These are phyloP conservation scores for Psilocybe tampanensis DNA, from an alignment of 768 basidiomycete genomes.

Conservation along the genomic window DNA sequence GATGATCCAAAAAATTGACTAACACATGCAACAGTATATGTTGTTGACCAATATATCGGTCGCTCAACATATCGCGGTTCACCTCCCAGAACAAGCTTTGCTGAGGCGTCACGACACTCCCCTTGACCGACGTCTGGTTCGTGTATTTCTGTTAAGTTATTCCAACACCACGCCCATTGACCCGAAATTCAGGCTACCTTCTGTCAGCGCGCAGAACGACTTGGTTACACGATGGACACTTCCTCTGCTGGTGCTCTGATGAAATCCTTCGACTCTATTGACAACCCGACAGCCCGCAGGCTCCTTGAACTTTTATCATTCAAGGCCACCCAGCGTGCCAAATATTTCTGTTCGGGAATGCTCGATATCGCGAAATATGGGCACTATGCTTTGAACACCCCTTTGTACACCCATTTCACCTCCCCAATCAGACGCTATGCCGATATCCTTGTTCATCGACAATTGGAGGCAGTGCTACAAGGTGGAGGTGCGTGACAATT, in stretches of 20 bases:
- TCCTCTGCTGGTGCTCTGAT: conserved; percentile 82
- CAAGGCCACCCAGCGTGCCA: conserved; percentile 94
- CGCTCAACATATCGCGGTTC: conserved; percentile 91
- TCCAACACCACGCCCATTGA: too few species aligned
- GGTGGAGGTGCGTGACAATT: conserved; percentile 52
- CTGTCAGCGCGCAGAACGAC: conserved; percentile 75
- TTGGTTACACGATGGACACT: conserved; percentile 82
- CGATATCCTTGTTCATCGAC: conserved; percentile 94
- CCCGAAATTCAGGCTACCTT: conserved; percentile 61
- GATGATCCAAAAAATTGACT: background rate
- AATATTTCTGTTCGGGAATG: conserved; percentile 99
- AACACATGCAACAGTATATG: conserved; percentile 71
- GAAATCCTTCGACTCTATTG: conserved; percentile 77
- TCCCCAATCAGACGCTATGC: conserved; percentile 93
- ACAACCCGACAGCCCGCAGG: conserved; percentile 71
- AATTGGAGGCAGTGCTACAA: conserved; percentile 87
- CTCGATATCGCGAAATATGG: conserved; percentile 97
- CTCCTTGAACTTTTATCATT: conserved; percentile 83
- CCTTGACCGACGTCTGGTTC: conserved; percentile 85
- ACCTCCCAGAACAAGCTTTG: conserved; percentile 96
- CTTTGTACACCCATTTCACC: conserved; percentile 93
- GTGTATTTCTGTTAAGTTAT: conserved; percentile 21
- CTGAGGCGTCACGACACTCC: conserved; percentile 94
- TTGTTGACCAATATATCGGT: conserved; percentile 87
- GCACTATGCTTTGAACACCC: conserved; percentile 88